A percentile compares a stretch with the other conserved stretches of the same genome.
Evolutionary conservation across 2,329 filamentous ascomycete genomes (phyloP).

Genomic region (Curvularia spicifera): DNA sequence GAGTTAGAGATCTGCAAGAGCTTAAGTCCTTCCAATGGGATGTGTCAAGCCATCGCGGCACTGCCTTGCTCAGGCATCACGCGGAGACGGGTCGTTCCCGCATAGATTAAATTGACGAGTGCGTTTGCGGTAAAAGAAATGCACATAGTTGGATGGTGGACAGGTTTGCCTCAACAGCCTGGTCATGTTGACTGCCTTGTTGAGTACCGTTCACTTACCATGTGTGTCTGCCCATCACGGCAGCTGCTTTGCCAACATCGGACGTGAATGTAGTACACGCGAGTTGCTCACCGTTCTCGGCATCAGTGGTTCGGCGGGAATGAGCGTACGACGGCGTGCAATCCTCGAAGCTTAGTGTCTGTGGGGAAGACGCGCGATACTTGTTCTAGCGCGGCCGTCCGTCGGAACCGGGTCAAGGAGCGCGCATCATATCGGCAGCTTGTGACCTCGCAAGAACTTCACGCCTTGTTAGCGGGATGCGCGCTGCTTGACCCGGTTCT

Average conservation of each 20-base stretch:
- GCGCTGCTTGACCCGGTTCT: background rate
- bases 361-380: constrained; percentile 13
- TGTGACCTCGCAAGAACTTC: constrained; percentile 10
- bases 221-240: constrained; percentile 7
- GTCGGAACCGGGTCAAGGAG: constrained; percentile 9
- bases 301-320: constrained; percentile 4
- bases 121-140: background rate
- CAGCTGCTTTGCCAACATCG: constrained; percentile 7
- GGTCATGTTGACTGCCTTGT: constrained; percentile 8
- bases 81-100: background rate
- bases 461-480: constrained; percentile 1
- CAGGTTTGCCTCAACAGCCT: background rate
- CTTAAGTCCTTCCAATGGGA: background rate
- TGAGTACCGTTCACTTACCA: background rate
- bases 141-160: background rate
- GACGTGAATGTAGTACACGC: constrained; percentile 4
- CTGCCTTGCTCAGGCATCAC: background rate
- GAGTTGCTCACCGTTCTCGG: constrained; percentile 9
- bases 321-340: constrained; percentile 14
- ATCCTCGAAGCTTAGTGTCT: constrained; percentile 11
- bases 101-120: background rate
- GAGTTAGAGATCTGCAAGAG: constrained; percentile 8
- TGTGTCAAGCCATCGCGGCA: constrained; percentile 10
- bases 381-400: constrained; percentile 3
- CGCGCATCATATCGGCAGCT: constrained; percentile 9